A percentile compares a stretch with the other conserved stretches of the same genome.
Evolutionary conservation across 768 basidiomycete species (phyloP).

Genomic region (Cubamyces sp.): DNA sequence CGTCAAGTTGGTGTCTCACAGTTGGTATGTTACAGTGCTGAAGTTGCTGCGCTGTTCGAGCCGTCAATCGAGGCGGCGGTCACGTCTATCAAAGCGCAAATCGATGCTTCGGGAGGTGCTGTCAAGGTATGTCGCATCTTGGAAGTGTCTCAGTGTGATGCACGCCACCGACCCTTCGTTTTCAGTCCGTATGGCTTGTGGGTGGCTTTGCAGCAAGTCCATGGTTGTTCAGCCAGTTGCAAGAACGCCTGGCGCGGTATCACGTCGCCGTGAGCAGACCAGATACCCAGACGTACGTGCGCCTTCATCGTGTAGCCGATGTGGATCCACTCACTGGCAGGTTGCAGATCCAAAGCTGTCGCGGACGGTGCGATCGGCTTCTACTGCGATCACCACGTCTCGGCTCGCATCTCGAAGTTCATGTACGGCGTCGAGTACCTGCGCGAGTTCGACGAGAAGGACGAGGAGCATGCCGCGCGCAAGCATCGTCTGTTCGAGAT

Average conservation of each 20-base stretch:
- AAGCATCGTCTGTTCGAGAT: constrained; percentile 71
- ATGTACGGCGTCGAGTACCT: constrained; percentile 86
- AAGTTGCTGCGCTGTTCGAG: constrained; percentile 76
- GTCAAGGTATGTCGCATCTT: constrained; percentile 52
- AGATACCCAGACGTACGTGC: constrained; percentile 74
- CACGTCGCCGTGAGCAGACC: constrained; percentile 71
- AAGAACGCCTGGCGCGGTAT: constrained; percentile 62
- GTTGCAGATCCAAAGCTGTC: constrained; percentile 74
- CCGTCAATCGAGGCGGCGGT: constrained; percentile 78
- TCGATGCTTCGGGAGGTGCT: constrained; percentile 66
- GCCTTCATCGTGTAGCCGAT: not conserved
- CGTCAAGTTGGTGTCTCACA: not conserved
- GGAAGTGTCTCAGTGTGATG: not conserved
- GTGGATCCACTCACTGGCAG: constrained; percentile 5
- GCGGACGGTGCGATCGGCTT: constrained; percentile 85
- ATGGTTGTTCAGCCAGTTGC: constrained; percentile 77
- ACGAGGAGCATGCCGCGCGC: constrained; percentile 68
- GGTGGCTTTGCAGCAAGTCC: constrained; percentile 85
- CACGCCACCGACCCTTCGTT: not conserved
- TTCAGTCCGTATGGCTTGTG: constrained; percentile 79
- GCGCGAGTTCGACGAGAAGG: constrained; percentile 63
- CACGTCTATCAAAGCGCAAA: constrained; percentile 68
- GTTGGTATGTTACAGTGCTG: constrained; percentile 33
- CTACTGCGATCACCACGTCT: constrained; percentile 84
- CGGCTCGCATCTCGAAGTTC: constrained; percentile 75